Evolutionary conservation across 176 grass and related monocot species (phyloP), one percentile per base, ranked within the genome.

Genomic region (Sorghum bicolor): DNA sequence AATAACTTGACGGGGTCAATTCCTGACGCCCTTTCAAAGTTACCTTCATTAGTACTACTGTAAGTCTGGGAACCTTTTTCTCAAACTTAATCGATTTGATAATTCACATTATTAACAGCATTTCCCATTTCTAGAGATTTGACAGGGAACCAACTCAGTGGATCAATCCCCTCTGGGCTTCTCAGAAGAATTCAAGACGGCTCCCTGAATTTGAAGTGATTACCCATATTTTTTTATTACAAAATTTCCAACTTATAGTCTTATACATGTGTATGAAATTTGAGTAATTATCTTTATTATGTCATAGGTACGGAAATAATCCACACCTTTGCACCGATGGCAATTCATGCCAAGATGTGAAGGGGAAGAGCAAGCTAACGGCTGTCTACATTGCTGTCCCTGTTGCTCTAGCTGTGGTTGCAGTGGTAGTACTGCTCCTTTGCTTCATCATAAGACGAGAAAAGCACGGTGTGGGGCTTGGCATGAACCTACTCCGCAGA

Each of bases 1-100:
- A 94, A 94, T 33, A 82, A 85, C 32, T 71, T 94, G 55, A 87
- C 63, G 3, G 92, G 86, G 13, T 38, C 61, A 69, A 78, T 94
- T 83, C 92, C 92, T 70, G 76, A 91, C 31, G 34, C 13, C 25
- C 31, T 94, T 2, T 87, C 86, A 41, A 30, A 74, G 6, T 84
- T 91, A 62, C 8, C 69, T 70, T 87, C 78, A 6, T 83, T 94
- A 26, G 28, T 43, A 39, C 5, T 85, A 12, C 8, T 94, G 92
- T 94, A 89, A 84, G 92, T 89, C 32, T 76, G 11, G 2, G 1
- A 40, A 38, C n/a, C 19, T 52, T 25, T 25, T 22, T 2, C 11
- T 24, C 48, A 52, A 52, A 52, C 17, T 52, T 7, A 52, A 20
- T 52, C 48, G 5, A 52, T 52, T 5, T 1, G 5, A 52, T 52